Conservation (phyloP, 169 alveolate species). For the Theileria sp. region DNA sequence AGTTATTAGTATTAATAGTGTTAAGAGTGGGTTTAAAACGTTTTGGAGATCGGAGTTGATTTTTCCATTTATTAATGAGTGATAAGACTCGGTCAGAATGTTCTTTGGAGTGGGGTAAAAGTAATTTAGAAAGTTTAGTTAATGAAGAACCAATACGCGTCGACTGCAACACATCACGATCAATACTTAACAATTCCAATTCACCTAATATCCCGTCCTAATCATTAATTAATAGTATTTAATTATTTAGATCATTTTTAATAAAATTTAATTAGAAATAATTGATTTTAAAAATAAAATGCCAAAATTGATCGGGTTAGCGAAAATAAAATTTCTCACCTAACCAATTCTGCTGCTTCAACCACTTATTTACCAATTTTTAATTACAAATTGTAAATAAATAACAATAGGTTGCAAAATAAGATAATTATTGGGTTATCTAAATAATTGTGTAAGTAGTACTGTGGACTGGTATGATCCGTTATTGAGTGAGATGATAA, state of each 20-base stretch:
- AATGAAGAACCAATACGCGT: conserved; percentile 80
- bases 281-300: not conserved
- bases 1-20: no score
- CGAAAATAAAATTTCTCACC: conserved; percentile 4
- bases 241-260: no score
- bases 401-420: not conserved
- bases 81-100: conserved; percentile 37
- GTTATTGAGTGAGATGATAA: not conserved
- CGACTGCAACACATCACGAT: conserved; percentile 71
- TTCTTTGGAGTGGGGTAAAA: conserved; percentile 31
- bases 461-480: not conserved
- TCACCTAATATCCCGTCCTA: conserved; percentile 40
- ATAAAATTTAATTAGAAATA: no score
- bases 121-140: conserved; percentile 69
- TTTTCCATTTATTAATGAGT: conserved; percentile 67
- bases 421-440: not conserved
- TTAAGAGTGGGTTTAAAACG: no score
- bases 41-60: conserved; percentile 22
- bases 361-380: not conserved
- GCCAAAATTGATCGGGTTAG: not conserved
- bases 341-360: not conserved
- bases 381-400: not conserved
- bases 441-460: not conserved
- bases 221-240: not conserved
- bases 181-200: conserved; percentile 67